These are phyloP conservation scores for Aphanomyces invadans DNA, from an alignment of 352 stramenopile genomes.

Conservation along the genomic window DNA sequence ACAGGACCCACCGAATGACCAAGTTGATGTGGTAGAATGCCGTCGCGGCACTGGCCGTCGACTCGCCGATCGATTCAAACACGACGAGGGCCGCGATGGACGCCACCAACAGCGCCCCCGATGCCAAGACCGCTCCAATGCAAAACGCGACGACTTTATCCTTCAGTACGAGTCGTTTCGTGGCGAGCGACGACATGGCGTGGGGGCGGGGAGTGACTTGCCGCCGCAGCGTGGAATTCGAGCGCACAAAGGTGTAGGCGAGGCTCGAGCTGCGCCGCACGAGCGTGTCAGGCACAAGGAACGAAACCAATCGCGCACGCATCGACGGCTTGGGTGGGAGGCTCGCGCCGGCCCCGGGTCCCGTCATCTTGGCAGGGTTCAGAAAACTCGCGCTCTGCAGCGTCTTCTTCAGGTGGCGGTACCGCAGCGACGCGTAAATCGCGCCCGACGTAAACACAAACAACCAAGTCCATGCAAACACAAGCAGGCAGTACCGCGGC, in stretches of 20 bases:
- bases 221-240: background rate
- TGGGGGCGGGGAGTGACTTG: background rate
- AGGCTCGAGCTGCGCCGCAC: background rate
- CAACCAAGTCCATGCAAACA: background rate
- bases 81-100: background rate
- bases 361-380: background rate
- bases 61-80: background rate
- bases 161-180: background rate
- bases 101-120: background rate
- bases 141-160: background rate
- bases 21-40: constrained; percentile 1
- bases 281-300: background rate
- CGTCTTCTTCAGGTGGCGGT: background rate
- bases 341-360: background rate
- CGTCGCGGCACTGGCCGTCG: background rate
- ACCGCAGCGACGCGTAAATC: background rate
- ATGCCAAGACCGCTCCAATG: background rate
- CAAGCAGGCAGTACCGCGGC: background rate
- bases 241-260: background rate
- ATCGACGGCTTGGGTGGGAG: background rate
- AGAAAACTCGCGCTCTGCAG: background rate
- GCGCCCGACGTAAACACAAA: background rate
- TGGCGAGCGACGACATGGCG: background rate
- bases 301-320: background rate
- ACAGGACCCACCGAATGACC: constrained; percentile 2